These are phyloP conservation scores for Cercospora sesami DNA, from an alignment of 2,329 filamentous ascomycete genomes.

Conservation along the genomic window DNA sequence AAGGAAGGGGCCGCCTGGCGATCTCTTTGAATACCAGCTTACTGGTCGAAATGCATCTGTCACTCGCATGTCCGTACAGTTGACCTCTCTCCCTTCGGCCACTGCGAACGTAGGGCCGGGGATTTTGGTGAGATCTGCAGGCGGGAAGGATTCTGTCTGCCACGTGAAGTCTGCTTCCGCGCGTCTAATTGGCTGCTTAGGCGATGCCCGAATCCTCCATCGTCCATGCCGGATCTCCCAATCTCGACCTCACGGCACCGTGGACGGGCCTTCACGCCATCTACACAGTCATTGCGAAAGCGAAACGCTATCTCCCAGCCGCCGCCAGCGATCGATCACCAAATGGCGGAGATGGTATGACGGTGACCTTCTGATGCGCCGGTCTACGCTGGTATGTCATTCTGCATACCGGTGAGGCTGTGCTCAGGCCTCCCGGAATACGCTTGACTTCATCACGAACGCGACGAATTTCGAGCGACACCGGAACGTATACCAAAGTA, in stretches of 20 bases:
- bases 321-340: not conserved
- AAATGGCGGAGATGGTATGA: not conserved
- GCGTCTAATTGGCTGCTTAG: not conserved
- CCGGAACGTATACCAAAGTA: not conserved
- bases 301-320: not conserved
- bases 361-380: not conserved
- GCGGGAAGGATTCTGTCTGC: not conserved
- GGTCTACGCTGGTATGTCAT: constrained; percentile 6
- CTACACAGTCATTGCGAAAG: not conserved
- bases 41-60: constrained; percentile 19
- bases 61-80: constrained; percentile 2
- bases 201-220: not conserved
- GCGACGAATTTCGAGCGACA: not conserved
- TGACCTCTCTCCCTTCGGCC: constrained; percentile 9
- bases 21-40: constrained; percentile 3
- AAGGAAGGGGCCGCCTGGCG: constrained; percentile 27
- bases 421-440: constrained; percentile 8
- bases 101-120: constrained; percentile 11
- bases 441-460: not conserved
- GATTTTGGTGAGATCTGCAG: constrained; percentile 7
- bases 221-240: not conserved
- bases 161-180: not conserved
- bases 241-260: not conserved
- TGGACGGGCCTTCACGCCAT: not conserved
- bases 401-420: constrained; percentile 20